phyloP scores from a whole-genome alignment of 352 stramenopile genomes.

The Phytophthora kernoviae region DNA sequence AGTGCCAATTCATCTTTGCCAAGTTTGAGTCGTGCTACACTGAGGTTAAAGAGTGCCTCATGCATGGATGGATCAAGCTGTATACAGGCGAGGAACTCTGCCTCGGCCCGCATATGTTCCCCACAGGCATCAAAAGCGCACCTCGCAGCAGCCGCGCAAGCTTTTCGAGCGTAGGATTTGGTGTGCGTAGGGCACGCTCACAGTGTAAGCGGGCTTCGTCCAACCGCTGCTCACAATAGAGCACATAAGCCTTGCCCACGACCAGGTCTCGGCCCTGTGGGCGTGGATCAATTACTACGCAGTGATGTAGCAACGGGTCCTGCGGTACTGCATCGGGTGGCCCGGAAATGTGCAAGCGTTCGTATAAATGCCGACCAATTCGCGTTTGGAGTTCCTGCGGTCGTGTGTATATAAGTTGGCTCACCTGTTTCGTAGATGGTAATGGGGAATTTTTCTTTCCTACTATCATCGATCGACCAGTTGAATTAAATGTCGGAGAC shows the following conservation, averaged over 20 bases:
- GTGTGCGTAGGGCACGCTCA: conserved; percentile 53
- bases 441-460: conserved; percentile 55
- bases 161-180: conserved; percentile 64
- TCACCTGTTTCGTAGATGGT: conserved; percentile 65
- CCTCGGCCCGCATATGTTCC: conserved; percentile 47
- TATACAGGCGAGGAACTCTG: conserved; percentile 48
- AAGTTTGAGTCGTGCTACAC: conserved; percentile 52
- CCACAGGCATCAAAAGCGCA: conserved; percentile 58
- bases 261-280: conserved; percentile 45
- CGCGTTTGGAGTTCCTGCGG: conserved; percentile 69
- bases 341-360: conserved; percentile 40
- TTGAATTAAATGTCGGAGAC: conserved; percentile 1
- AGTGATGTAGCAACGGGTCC: conserved; percentile 70
- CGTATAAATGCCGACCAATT: conserved; percentile 70
- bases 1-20: conserved; percentile 49
- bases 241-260: conserved; percentile 55
- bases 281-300: conserved; percentile 62
- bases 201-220: conserved; percentile 62
- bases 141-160: conserved; percentile 61
- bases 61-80: conserved; percentile 57
- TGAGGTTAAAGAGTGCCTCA: conserved; percentile 70
- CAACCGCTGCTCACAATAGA: conserved; percentile 63
- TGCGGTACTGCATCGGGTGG: conserved; percentile 54
- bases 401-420: conserved; percentile 62
- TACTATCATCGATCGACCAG: conserved; percentile 9